Evolutionary conservation across 2,329 filamentous ascomycete genomes (phyloP).

Genomic region (Colletotrichum caudatum): DNA sequence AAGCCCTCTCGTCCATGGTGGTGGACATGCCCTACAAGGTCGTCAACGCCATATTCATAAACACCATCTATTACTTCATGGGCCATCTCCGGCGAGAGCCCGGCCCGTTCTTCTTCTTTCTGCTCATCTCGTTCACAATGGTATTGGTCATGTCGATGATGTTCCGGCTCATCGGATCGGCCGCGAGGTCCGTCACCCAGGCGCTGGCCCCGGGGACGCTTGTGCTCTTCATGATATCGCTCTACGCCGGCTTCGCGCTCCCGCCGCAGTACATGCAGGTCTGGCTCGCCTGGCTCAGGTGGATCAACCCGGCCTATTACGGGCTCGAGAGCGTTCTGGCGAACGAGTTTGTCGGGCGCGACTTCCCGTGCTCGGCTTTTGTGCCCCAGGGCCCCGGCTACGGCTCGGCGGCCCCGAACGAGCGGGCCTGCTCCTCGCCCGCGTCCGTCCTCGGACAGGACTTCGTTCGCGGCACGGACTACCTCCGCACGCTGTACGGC

Average conservation of each 20-base stretch:
- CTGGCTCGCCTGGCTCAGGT: constrained; percentile 69
- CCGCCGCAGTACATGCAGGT: constrained; percentile 59
- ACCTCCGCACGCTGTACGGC: constrained; percentile 59
- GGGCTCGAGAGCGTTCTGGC: constrained; percentile 72
- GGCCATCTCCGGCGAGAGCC: constrained; percentile 60
- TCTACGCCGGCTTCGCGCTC: constrained; percentile 62
- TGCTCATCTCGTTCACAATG: constrained; percentile 69
- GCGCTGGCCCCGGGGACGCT: constrained; percentile 65
- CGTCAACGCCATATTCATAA: constrained; percentile 51
- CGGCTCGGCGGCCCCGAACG: constrained; percentile 42
- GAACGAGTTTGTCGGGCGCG: constrained; percentile 68
- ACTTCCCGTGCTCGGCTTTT: constrained; percentile 59
- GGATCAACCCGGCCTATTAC: constrained; percentile 73
- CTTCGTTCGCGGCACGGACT: constrained; percentile 61
- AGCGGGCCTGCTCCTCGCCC: constrained; percentile 60
- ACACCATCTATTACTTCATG: constrained; percentile 58
- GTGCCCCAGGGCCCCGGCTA: constrained; percentile 49
- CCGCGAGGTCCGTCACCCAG: constrained; percentile 63
- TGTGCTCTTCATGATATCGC: constrained; percentile 59
- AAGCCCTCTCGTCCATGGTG: constrained; percentile 46
- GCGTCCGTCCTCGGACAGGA: constrained; percentile 60
- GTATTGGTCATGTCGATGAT: constrained; percentile 75
- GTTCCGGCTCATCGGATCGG: constrained; percentile 61
- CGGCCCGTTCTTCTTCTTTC: constrained; percentile 74
- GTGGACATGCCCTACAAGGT: constrained; percentile 52